Base-by-base conservation (phyloP, 2,329 filamentous ascomycete species). In the Aspergillus cejpii region DNA sequence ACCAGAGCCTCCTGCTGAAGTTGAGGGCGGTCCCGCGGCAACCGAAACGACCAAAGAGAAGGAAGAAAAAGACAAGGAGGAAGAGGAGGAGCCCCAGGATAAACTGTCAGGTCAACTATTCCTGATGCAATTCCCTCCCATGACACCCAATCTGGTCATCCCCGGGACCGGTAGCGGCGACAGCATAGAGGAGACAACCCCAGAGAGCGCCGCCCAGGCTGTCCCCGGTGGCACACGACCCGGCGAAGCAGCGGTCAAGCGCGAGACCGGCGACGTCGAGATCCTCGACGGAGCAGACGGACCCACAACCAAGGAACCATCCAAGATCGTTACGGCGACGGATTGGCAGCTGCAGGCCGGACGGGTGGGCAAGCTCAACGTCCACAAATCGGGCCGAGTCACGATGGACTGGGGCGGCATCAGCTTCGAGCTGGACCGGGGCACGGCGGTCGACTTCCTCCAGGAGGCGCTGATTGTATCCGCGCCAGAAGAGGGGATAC, bases 361-460 rank as follows among this genome's bases (percentile, higher is more conserved):
- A 1, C 63, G 69, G 5, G 79, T 79, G 5, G 81, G 81, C 40
- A 82, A 81, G 56, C 59, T 84, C 20, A 72, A 78, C 26, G 74
- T 84, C 3, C 79, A 82, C 59, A 68, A 74, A 37, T 83, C 79
- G 3, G 81, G 81, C 5, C 74, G 74, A 37, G 77, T 80, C 26
- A 79, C 76, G 8, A 64, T 84, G 51, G 71, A 80, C 54, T 84
- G 80, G 79, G 80, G 80, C 36, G 78, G 78, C 10, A 77, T 78
- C 34, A 74, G 70, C 50, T 73, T 82, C 55, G 74, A 78, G 47
- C 63, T 84, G 14, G 72, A 72, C 44, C 74, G 78, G 44, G 80
- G 78, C 0, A 74, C 74, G 10, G 71, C 74, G 6, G 73, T 76
- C 31, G 70, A 72, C 19, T 83, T 82, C 55, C 61, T 81, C 47